These are phyloP conservation scores for Globisporangium barbulae DNA, from an alignment of 352 stramenopile genomes.

Conservation along the genomic window DNA sequence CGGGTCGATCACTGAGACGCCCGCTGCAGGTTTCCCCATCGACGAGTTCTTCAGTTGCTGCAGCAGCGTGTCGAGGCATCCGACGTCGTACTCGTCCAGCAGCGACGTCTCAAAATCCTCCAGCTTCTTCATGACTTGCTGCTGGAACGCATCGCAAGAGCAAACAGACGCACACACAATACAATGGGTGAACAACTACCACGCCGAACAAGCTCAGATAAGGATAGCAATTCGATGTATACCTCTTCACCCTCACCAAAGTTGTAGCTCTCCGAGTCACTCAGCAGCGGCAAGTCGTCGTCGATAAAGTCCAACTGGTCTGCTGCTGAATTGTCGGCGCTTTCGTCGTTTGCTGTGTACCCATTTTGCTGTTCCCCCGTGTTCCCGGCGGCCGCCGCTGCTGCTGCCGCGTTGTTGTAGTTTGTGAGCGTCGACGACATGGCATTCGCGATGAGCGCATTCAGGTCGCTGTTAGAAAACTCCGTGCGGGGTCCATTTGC, in stretches of 20 bases:
- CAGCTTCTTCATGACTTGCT: constrained; percentile 86
- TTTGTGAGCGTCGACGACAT: constrained; percentile 26
- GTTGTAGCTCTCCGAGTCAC: constrained; percentile 64
- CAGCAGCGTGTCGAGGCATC: constrained; percentile 78
- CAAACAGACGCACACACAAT: constrained; percentile 9
- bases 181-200: constrained; percentile 22
- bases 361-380: neutral
- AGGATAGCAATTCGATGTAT: constrained; percentile 14
- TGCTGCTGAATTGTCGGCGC: neutral
- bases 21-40: constrained; percentile 34
- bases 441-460: constrained; percentile 17
- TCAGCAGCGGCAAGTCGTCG: constrained; percentile 65
- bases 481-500: constrained; percentile 12
- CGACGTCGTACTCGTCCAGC: constrained; percentile 84
- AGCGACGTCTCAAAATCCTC: constrained; percentile 87
- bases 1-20: constrained; percentile 42
- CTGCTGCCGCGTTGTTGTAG: constrained; percentile 12
- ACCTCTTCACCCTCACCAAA: constrained; percentile 82
- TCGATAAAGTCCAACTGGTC: constrained; percentile 65
- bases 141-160: constrained; percentile 32
- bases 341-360: neutral
- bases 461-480: constrained; percentile 22
- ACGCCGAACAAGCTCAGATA: neutral
- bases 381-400: constrained; percentile 2
- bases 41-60: constrained; percentile 64